phyloP scores from a whole-genome alignment of 1,139 yeast genomes.

The Nakaseomyces bracarensis region DNA sequence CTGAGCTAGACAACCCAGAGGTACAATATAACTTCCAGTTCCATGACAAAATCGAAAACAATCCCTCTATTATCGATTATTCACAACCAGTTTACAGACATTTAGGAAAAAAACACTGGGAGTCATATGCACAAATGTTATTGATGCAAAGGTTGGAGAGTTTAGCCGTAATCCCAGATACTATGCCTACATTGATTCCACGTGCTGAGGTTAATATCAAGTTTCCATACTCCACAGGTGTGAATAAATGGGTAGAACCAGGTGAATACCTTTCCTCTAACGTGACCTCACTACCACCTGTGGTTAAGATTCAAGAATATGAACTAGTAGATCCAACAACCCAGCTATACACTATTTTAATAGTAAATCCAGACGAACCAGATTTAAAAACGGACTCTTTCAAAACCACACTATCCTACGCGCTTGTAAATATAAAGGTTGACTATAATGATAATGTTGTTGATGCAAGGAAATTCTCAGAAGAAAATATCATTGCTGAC shows the following conservation, averaged over 20 bases:
- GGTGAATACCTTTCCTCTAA: conserved; percentile 68
- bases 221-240: conserved; percentile 60
- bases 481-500: conserved; percentile 35
- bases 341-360: conserved; percentile 59
- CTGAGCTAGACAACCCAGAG: conserved; percentile 74
- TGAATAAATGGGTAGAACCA: conserved; percentile 65
- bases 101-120: conserved; percentile 65
- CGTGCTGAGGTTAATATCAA: conserved; percentile 64
- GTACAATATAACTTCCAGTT: conserved; percentile 59
- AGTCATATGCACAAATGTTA: conserved; percentile 41
- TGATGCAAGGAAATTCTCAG: conserved; percentile 41
- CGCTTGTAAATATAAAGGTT: conserved; percentile 60
- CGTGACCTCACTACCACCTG: conserved; percentile 68
- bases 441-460: conserved; percentile 52
- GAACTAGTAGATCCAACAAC: conserved; percentile 39
- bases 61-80: conserved; percentile 49
- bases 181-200: conserved; percentile 85
- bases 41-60: conserved; percentile 33
- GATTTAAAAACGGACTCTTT: conserved; percentile 61
- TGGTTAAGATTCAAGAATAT: conserved; percentile 65
- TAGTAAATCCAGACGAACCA: conserved; percentile 92
- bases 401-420: conserved; percentile 71
- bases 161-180: conserved; percentile 81
- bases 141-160: conserved; percentile 74
- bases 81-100: conserved; percentile 72